Evolutionary conservation across 2,329 filamentous ascomycete species (phyloP), one percentile per base, ranked within the genome.

Genomic region (Sarocladium brachiariae): DNA sequence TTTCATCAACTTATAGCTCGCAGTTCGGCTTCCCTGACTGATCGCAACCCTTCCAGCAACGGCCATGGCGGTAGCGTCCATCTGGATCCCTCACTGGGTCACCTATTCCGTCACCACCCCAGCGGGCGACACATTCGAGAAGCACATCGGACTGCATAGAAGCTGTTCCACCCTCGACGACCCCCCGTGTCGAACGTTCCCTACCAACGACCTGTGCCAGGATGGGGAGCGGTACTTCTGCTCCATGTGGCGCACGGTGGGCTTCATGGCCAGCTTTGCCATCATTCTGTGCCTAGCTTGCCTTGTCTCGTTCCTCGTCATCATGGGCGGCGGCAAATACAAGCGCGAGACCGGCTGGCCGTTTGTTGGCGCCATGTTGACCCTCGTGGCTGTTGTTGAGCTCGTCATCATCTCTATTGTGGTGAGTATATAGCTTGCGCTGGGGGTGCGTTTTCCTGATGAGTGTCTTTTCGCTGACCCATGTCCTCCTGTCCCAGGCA

Each of bases 201-300:
- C 66, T 14, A 57, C 58, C 18, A 58, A 58, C 18, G 60, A 65
- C 27, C 52, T 69, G 21, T 71, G 69, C 52, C 59, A 63, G 21
- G 58, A 61, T 31, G 65, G 59, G 23, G 79, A 84, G 58, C 77
- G 81, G 49, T 81, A 83, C 61, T 96, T 97, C 70, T 97, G 93
- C 74, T 86, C 83, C 59, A 86, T 95, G 77, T 99, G 92, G 92
- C 80, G 87, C 53, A 89, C 83, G 23, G 83, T 89, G 31, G 90
- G 88, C 21, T 97, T 96, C 69, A 70, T 96, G 56, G 89, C 95
- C 72, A 87, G 84, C 49, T 87, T 96, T 59, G 80, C 87, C 7
- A 80, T 89, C 33, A 83, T 96, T n/a, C 65, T 93, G 34, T 85
- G 95, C 66, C 78, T 93, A 35, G 89, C 86, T 51, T 83, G 83